Conservation (phyloP, 2,329 filamentous ascomycete genomes). For the Fusarium camptoceras region DNA sequence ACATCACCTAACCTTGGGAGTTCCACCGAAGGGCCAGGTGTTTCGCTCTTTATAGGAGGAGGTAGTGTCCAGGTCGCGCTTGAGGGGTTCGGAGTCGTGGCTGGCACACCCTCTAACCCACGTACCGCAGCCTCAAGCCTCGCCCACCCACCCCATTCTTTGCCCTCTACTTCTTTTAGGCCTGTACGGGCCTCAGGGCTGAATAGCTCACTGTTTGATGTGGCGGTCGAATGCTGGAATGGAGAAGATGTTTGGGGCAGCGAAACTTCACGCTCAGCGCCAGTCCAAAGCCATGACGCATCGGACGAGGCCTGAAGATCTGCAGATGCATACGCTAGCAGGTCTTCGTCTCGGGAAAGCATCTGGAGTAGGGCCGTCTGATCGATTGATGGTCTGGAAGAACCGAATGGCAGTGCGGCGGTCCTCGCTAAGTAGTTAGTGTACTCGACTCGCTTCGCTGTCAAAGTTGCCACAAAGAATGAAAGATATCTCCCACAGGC, state of each 20-base stretch:
- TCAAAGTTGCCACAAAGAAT: conserved; percentile 80
- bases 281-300: conserved; percentile 85
- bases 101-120: conserved; percentile 45
- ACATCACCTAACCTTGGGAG: conserved; percentile 49
- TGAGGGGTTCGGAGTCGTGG: conserved; percentile 48
- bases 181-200: conserved; percentile 63
- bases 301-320: conserved; percentile 86
- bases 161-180: conserved; percentile 66
- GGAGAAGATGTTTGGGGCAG: conserved; percentile 40
- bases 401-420: conserved; percentile 49
- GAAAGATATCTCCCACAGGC: conserved; percentile 84
- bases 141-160: conserved; percentile 85
- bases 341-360: conserved; percentile 78
- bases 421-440: conserved; percentile 53
- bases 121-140: conserved; percentile 68
- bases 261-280: conserved; percentile 63
- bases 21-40: conserved; percentile 43
- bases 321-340: conserved; percentile 85
- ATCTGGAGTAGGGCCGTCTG: conserved; percentile 50
- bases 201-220: conserved; percentile 54
- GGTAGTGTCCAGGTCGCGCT: conserved; percentile 52
- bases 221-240: conserved; percentile 32
- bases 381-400: conserved; percentile 48
- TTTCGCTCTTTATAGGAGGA: conserved; percentile 53
- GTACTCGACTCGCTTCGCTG: conserved; percentile 64